Percentiles rank a stretch among this genome's conserved stretches.
phyloP scores from a whole-genome alignment of 169 alveolate genomes.

The Perkinsus olseni region DNA sequence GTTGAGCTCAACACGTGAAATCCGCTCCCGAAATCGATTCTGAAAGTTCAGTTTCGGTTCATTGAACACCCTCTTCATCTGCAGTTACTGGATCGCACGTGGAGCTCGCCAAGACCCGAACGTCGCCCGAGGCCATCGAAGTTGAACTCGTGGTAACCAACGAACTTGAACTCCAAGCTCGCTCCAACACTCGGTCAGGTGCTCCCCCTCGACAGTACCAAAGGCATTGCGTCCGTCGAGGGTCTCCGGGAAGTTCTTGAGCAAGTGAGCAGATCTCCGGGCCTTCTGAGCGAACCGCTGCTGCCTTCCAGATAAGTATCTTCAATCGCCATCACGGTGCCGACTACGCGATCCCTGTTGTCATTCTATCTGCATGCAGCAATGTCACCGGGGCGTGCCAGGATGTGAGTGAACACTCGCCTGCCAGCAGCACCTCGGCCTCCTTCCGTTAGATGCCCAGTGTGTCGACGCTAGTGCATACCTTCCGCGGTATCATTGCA shows the following conservation, averaged over 20 bases:
- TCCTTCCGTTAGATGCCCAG: neutral
- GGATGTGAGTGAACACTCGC: neutral
- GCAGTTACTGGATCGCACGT: neutral
- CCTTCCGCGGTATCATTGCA: neutral
- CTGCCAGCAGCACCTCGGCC: too few relatives aligned
- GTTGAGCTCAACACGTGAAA: too few relatives aligned
- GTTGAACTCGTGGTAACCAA: neutral
- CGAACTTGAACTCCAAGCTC: neutral
- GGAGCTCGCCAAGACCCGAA: neutral
- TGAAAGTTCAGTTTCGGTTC: too few relatives aligned
- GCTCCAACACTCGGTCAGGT: neutral
- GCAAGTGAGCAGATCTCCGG: neutral
- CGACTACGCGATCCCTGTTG: neutral
- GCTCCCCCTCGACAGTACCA: neutral
- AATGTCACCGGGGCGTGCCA: conserved; percentile 19
- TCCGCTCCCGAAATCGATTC: too few relatives aligned
- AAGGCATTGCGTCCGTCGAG: neutral
- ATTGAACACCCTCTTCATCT: neutral
- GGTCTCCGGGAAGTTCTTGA: neutral
- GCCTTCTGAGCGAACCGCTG: neutral
- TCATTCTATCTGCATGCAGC: neutral
- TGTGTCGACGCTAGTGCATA: neutral
- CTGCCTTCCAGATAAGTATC: neutral
- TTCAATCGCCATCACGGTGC: neutral
- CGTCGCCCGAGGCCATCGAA: neutral